A percentile compares a stretch with the other conserved stretches of the same genome.
phyloP scores from a whole-genome alignment of 129 eudicot species.

The Saussurea involucrata region DNA sequence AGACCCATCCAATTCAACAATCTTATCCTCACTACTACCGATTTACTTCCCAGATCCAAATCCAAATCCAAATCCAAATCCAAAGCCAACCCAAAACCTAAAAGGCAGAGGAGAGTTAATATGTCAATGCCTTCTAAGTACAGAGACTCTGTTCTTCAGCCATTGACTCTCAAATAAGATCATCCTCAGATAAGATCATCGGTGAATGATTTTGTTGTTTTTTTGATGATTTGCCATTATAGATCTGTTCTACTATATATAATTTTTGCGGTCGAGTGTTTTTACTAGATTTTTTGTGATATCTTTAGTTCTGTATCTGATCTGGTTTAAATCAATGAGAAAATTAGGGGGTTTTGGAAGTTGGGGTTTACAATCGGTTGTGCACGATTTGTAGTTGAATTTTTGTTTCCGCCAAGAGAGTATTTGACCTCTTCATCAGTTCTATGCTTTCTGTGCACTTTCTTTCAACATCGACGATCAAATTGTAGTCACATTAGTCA shows the following conservation, averaged over 20 bases:
- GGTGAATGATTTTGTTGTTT: slow-evolving; percentile 10
- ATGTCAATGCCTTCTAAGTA: slow-evolving; percentile 39
- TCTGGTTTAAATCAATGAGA: slow-evolving; percentile 20
- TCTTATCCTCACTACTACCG: slow-evolving; percentile 23
- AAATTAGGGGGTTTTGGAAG: background rate
- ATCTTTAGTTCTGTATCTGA: slow-evolving; percentile 7
- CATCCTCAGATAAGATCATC: background rate
- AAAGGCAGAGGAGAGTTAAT: slow-evolving; percentile 29
- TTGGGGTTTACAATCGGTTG: slow-evolving; percentile 5
- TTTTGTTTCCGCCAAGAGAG: background rate
- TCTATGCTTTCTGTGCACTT: slow-evolving; percentile 6
- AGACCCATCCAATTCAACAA: slow-evolving; percentile 33
- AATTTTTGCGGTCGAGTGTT: slow-evolving; percentile 9
- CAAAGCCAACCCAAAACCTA: slow-evolving; percentile 10
- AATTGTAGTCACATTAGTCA: slow-evolving; percentile 8
- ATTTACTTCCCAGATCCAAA: background rate
- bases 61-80: background rate
- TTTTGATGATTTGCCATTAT: background rate
- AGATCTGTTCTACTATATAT: slow-evolving; percentile 19
- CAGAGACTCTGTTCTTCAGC: slow-evolving; percentile 44
- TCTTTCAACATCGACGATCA: background rate
- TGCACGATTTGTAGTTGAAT: slow-evolving; percentile 11
- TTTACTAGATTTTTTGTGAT: slow-evolving; percentile 16
- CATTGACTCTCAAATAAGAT: slow-evolving; percentile 31
- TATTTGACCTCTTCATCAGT: slow-evolving; percentile 1